These are phyloP conservation scores for Auricularia sp. DNA, from an alignment of 768 basidiomycete species.

Conservation along the genomic window DNA sequence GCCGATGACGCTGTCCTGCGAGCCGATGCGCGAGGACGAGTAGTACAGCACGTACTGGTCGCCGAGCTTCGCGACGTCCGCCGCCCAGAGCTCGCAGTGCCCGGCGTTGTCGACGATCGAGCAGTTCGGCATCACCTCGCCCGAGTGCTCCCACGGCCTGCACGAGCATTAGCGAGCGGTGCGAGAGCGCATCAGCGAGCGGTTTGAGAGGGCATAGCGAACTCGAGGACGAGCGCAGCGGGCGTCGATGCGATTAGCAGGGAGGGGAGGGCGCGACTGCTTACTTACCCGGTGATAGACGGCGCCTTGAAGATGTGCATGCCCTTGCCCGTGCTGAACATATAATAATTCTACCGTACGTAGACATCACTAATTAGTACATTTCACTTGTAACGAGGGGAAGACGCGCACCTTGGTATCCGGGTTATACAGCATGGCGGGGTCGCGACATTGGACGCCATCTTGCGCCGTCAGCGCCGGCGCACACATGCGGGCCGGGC, in stretches of 20 bases:
- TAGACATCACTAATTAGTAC: no score
- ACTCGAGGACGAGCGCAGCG: no score
- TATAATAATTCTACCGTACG: no score
- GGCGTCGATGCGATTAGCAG: no score
- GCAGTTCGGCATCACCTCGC: slow-evolving; percentile 11
- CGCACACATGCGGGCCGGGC: no score
- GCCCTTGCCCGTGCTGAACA: slow-evolving; percentile 4
- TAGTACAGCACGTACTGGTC: slow-evolving; percentile 17
- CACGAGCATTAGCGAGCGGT: not conserved
- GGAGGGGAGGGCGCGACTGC: no score
- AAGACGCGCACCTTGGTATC: not conserved
- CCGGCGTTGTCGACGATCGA: slow-evolving; percentile 12
- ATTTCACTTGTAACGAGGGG: no score
- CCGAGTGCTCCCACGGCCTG: slow-evolving; percentile 15
- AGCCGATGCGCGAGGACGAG: slow-evolving; percentile 15
- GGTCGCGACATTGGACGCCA: not conserved
- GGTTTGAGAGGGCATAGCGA: no score
- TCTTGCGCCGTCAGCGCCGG: not conserved
- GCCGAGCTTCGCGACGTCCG: slow-evolving; percentile 15
- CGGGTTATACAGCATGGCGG: slow-evolving; percentile 6
- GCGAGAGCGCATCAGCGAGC: no score
- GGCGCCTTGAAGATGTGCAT: not conserved
- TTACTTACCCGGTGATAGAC: not conserved
- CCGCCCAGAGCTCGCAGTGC: slow-evolving; percentile 16
- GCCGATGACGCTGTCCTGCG: slow-evolving; percentile 18